These are phyloP conservation scores for Microbotryomycetes sp. DNA, from an alignment of 1,284 basidiomycete genomes.

Conservation along the genomic window DNA sequence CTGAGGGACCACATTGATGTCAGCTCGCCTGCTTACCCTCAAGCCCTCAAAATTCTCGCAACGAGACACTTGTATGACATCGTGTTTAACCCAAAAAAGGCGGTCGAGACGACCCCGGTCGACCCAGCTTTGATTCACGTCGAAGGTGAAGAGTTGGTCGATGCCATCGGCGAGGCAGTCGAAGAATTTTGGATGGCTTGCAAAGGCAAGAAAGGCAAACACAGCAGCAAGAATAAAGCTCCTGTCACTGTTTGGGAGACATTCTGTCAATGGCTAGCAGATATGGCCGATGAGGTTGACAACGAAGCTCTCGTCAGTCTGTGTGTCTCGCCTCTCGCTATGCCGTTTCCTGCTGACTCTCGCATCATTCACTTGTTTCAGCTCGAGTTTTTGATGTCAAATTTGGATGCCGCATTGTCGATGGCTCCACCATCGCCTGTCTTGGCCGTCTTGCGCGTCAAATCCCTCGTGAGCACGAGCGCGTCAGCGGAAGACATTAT, in stretches of 20 bases:
- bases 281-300: slow-evolving; percentile 13
- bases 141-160: slow-evolving; percentile 29
- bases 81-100: slow-evolving; percentile 14
- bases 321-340: background rate
- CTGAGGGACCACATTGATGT: slow-evolving; percentile 7
- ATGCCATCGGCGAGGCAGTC: slow-evolving; percentile 28
- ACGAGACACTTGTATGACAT: slow-evolving; percentile 30
- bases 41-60: slow-evolving; percentile 24
- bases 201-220: slow-evolving; percentile 10
- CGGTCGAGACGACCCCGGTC: slow-evolving; percentile 7
- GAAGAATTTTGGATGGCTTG: slow-evolving; percentile 29
- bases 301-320: slow-evolving; percentile 22
- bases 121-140: slow-evolving; percentile 14
- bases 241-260: slow-evolving; percentile 19
- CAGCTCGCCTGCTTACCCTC: slow-evolving; percentile 9
- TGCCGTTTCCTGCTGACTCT: background rate
- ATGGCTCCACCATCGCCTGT: slow-evolving; percentile 20
- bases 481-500: slow-evolving; percentile 1
- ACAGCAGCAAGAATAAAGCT: slow-evolving; percentile 18
- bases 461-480: slow-evolving; percentile 15
- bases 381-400: slow-evolving; percentile 23
- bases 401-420: slow-evolving; percentile 14
- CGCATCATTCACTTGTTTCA: background rate
- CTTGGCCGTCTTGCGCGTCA: slow-evolving; percentile 24
- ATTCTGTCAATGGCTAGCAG: slow-evolving; percentile 27